These are phyloP conservation scores for Uronychia binucleata DNA, from an alignment of 73 alveolate species.

Conservation along the genomic window DNA sequence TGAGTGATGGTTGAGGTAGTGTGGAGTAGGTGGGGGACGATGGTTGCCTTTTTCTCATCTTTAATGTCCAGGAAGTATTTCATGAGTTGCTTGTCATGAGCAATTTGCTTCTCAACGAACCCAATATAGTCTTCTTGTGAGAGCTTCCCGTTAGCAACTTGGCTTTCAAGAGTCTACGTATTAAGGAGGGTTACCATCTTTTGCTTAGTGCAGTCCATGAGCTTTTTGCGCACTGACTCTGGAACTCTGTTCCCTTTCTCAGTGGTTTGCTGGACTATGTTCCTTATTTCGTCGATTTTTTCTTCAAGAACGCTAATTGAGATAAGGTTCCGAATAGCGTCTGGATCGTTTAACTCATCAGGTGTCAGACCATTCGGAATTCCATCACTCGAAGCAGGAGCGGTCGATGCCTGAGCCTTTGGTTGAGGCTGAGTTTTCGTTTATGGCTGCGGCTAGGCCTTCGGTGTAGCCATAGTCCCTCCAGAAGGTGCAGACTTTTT, in stretches of 20 bases:
- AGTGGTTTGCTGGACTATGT: neutral
- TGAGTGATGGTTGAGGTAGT: constrained; percentile 2
- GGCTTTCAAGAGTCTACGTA: neutral
- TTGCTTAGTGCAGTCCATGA: neutral
- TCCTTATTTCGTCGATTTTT: neutral
- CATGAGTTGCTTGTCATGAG: neutral
- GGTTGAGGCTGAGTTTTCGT: neutral
- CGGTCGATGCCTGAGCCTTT: too few species aligned
- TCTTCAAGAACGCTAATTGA: neutral
- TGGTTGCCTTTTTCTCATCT: neutral
- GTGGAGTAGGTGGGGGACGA: too few species aligned
- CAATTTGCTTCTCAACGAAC: neutral
- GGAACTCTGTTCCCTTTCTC: neutral
- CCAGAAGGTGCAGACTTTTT: neutral
- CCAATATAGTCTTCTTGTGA: neutral
- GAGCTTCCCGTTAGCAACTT: neutral
- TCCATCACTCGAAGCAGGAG: neutral
- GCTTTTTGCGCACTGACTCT: neutral
- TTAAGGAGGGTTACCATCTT: neutral
- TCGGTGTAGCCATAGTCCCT: neutral
- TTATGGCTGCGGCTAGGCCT: too few species aligned
- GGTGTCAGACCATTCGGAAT: neutral
- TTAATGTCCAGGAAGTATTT: neutral
- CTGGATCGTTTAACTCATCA: neutral
- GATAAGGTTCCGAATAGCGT: neutral